Conservation (phyloP, 1,139 yeast genomes). For the Scheffersomyces parashehatae region DNA sequence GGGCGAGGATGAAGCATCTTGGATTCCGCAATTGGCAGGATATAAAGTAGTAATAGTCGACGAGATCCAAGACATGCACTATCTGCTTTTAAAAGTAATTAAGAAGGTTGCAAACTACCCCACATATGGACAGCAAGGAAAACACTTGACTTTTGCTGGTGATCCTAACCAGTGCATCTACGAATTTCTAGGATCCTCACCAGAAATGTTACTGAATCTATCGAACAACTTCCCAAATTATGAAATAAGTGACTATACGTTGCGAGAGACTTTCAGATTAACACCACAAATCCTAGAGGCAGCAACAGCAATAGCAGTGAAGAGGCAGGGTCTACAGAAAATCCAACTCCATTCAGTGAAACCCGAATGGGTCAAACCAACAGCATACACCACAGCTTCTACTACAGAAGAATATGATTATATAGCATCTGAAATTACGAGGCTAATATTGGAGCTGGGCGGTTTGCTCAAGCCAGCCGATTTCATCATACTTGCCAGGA, state of each 20-base stretch:
- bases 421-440: slow-evolving; percentile 45
- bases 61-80: slow-evolving; percentile 74
- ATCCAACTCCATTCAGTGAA: neutral
- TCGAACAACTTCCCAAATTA: slow-evolving; percentile 25
- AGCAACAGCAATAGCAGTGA: slow-evolving; percentile 31
- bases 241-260: slow-evolving; percentile 25
- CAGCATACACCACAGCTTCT: slow-evolving; percentile 7
- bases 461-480: slow-evolving; percentile 51
- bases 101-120: slow-evolving; percentile 36
- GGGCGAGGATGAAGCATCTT: neutral
- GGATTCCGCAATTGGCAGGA: slow-evolving; percentile 24
- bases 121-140: slow-evolving; percentile 16
- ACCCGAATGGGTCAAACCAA: neutral
- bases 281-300: slow-evolving; percentile 54
- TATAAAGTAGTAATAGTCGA: slow-evolving; percentile 57
- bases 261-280: slow-evolving; percentile 58
- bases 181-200: slow-evolving; percentile 59
- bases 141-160: slow-evolving; percentile 69
- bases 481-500: slow-evolving; percentile 53
- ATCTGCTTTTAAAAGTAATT: slow-evolving; percentile 49
- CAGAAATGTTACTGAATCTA: slow-evolving; percentile 27
- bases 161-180: slow-evolving; percentile 75
- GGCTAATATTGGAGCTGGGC: slow-evolving; percentile 46
- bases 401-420: slow-evolving; percentile 39
- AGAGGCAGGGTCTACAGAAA: neutral